Base-by-base conservation (phyloP, 2,329 filamentous ascomycete species). In the Chaetomiaceae sp. region DNA sequence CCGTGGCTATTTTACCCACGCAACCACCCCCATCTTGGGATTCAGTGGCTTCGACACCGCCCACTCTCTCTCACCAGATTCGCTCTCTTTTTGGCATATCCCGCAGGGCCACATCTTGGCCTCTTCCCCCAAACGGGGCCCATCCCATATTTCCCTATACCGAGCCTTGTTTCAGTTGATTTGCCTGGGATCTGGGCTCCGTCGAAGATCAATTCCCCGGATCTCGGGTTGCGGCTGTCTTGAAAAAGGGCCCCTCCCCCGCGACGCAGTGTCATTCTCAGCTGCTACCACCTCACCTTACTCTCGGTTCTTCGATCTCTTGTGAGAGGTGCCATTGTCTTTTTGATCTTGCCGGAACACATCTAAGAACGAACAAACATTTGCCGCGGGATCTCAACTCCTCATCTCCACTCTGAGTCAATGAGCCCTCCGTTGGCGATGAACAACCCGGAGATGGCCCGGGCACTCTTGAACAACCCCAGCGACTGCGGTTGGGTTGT, bases 401-500 rank as follows among this genome's bases (percentile, higher is more conserved):
- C 14, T 16, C 30, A 23, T 23, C 32, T 30, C 25, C 42, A 34
- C 43, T 42, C 37, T 41, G 47, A 53, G 37, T 54, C 53, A 56
- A 58, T 54, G 53, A 53, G 53, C 46, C 56, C 56, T 16, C 53
- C 53, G 33, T 10, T 44, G 27, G 36, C 56, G 38, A 38, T 54
- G n/a, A 49, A 48, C 43, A 32, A 34, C 13, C 49, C 47, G 30
- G 53, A 56, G 37, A 67, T 67, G 65, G 57, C 53, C 25, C 46
- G 56, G 56, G 20, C 60, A 10, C 48, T 59, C 16, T 29, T 64
- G 25, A 65, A 61, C 48, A 68, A 68, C 55, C 43, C 48, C 48
- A 64, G 66, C 51, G 54, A 58, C 42, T 73, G 75, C 59, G 77
- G 77, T 61, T 96, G 90, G 91, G 79, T 95, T 27, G 87, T 96